These are phyloP conservation scores for Pichia exigua DNA, from an alignment of 805 yeast genomes.

Conservation along the genomic window DNA sequence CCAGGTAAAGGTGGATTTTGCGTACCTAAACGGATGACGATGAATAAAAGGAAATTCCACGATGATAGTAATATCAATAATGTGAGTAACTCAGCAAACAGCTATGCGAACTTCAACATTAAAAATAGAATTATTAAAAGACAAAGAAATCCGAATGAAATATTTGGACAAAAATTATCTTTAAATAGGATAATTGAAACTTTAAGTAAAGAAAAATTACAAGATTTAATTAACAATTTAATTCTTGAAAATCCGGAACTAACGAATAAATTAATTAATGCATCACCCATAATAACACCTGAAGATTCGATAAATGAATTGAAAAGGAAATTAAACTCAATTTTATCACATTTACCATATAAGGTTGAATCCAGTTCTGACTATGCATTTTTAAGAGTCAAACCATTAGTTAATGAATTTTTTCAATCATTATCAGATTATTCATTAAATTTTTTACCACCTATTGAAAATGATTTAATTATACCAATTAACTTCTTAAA, in stretches of 20 bases:
- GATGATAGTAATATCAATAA: background rate
- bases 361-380: slow-evolving; percentile 67
- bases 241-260: slow-evolving; percentile 59
- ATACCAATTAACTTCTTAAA: slow-evolving; percentile 56
- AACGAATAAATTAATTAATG: slow-evolving; percentile 37
- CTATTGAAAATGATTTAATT: slow-evolving; percentile 47
- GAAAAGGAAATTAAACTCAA: slow-evolving; percentile 35
- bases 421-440: slow-evolving; percentile 66
- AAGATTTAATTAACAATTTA: slow-evolving; percentile 42
- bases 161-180: slow-evolving; percentile 55
- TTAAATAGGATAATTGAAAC: slow-evolving; percentile 59
- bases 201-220: slow-evolving; percentile 50
- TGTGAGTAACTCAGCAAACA: no score
- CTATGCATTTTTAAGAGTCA: slow-evolving; percentile 68
- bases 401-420: slow-evolving; percentile 60
- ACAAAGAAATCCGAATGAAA: slow-evolving; percentile 28
- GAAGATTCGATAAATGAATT: slow-evolving; percentile 45
- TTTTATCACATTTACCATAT: slow-evolving; percentile 56
- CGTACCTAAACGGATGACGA: background rate
- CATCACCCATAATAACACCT: slow-evolving; percentile 54
- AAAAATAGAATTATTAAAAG: slow-evolving; percentile 21
- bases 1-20: background rate
- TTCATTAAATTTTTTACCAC: slow-evolving; percentile 64
- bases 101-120: background rate
- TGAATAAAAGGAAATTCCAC: slow-evolving; percentile 1